Evolutionary conservation across 2,329 filamentous ascomycete species (phyloP), one percentile per base, ranked within the genome.

Genomic region (Cordyceps pruinosa): DNA sequence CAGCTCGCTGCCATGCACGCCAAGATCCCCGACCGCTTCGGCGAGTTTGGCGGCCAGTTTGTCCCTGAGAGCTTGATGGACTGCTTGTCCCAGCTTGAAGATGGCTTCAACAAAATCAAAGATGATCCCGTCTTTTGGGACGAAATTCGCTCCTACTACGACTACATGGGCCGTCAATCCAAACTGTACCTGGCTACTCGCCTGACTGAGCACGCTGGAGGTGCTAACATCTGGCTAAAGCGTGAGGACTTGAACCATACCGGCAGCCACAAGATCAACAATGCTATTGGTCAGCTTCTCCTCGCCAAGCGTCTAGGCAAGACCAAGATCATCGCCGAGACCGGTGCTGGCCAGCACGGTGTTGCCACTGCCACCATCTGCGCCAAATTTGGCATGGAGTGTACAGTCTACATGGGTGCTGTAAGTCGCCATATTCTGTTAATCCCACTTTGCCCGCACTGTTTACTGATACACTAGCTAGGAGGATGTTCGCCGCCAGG

Each of bases 251-350:
- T 97, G 57, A 97, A 97, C 75, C 94, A 99, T 72, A 97, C 94
- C 9, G 94, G 94, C 63, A 95, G 89, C 61, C 94, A 99, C 81
- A 99, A 99, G 82, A 97, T 99, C 79, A 99, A 99, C 79, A 99
- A 99, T 67, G 94, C 94, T 0, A 78, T 99, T 9, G 94, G 94
- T 2, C 94, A 99, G 73, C 85, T 97, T 49, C 82, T 99, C 15
- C 77, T 99, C 39, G 94, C 94, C 2, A 82, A 82, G 65, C 81
- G 90, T 61, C 75, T 99, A 49, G 94, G 94, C 51, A 99, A 99
- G 82, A 97, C 87, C 6, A 88, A 91, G 71, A 97, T 99, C 66
- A 99, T 99, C 65, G 94, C 94, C 49, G 94, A 99, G 76, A 99
- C 94, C 17, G 94, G 94, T 64, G 94, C 94, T 55, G 94, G 94